Evolutionary conservation across 441 rosid genomes (phyloP).

Genomic region (Populus hybrid): DNA sequence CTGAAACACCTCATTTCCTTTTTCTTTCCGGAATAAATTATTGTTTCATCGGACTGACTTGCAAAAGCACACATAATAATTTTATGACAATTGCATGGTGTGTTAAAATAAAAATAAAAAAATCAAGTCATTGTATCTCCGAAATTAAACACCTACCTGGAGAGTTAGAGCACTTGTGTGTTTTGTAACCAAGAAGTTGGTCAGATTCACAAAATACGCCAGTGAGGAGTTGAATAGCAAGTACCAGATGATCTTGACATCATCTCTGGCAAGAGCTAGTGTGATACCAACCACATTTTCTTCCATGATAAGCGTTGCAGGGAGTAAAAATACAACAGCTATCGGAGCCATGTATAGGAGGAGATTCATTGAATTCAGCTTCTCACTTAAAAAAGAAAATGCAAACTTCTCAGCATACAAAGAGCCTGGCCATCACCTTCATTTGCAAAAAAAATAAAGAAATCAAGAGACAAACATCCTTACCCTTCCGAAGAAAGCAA

Average conservation of each 20-base stretch:
- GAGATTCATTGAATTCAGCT: slow-evolving; percentile 61
- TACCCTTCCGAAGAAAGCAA: slow-evolving; percentile 97
- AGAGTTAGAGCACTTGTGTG: slow-evolving; percentile 51
- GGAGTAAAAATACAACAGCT: slow-evolving; percentile 54
- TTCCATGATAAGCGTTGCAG: slow-evolving; percentile 58
- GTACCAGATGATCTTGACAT: slow-evolving; percentile 48
- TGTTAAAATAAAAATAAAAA: background rate
- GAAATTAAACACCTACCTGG: slow-evolving; percentile 32
- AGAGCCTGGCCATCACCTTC: background rate
- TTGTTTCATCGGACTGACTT: background rate
- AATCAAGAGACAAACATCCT: slow-evolving; percentile 23
- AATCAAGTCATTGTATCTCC: background rate
- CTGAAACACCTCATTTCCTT: background rate
- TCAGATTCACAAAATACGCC: slow-evolving; percentile 51
- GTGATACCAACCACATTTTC: slow-evolving; percentile 55
- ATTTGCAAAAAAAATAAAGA: background rate
- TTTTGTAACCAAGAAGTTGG: slow-evolving; percentile 47
- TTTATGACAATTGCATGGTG: background rate
- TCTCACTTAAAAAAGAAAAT: slow-evolving; percentile 36
- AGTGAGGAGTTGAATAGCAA: slow-evolving; percentile 48
- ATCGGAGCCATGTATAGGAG: slow-evolving; percentile 61
- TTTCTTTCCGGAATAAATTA: background rate
- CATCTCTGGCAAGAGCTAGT: slow-evolving; percentile 52
- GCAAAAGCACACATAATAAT: background rate
- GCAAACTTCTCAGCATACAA: slow-evolving; percentile 20